A percentile compares a stretch with the other conserved stretches of the same genome.
Evolutionary conservation across 768 basidiomycete genomes (phyloP).

Genomic region (Xerocomellus dryophilus): DNA sequence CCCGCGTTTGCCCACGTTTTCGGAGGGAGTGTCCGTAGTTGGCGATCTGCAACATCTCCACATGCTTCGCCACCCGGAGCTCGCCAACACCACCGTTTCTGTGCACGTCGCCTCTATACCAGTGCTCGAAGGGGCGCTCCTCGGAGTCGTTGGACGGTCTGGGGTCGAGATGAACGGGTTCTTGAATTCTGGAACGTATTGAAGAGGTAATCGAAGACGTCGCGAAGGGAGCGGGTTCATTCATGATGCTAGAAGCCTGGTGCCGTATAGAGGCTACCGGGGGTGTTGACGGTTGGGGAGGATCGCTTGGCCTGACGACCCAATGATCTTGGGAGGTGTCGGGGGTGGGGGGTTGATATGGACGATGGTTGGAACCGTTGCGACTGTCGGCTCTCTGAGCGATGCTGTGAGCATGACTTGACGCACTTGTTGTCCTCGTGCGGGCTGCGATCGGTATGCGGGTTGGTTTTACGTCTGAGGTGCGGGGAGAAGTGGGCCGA

Average conservation of each 20-base stretch:
- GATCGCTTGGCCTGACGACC: constrained; percentile 28
- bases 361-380: constrained; percentile 28
- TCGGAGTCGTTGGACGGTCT: constrained; percentile 72
- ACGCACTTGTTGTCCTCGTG: constrained; percentile 39
- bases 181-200: constrained; percentile 35
- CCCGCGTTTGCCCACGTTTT: constrained; percentile 29
- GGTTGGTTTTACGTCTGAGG: constrained; percentile 40
- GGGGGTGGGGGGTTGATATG: constrained; percentile 26
- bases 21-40: constrained; percentile 71
- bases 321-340: constrained; percentile 32
- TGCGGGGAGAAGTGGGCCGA: constrained; percentile 45
- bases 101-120: constrained; percentile 85
- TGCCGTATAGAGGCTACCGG: constrained; percentile 36
- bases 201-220: constrained; percentile 45
- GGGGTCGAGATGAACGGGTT: constrained; percentile 32
- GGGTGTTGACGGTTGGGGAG: constrained; percentile 31
- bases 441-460: constrained; percentile 49
- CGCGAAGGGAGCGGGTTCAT: constrained; percentile 64
- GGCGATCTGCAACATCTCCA: constrained; percentile 87
- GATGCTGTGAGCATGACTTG: constrained; percentile 37
- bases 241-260: constrained; percentile 48
- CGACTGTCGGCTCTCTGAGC: constrained; percentile 37
- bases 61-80: constrained; percentile 64
- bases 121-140: constrained; percentile 82
- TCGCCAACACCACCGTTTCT: constrained; percentile 90